These are phyloP conservation scores for Leishmania mexicana DNA, from an alignment of 208 protist genomes.

Conservation along the genomic window DNA sequence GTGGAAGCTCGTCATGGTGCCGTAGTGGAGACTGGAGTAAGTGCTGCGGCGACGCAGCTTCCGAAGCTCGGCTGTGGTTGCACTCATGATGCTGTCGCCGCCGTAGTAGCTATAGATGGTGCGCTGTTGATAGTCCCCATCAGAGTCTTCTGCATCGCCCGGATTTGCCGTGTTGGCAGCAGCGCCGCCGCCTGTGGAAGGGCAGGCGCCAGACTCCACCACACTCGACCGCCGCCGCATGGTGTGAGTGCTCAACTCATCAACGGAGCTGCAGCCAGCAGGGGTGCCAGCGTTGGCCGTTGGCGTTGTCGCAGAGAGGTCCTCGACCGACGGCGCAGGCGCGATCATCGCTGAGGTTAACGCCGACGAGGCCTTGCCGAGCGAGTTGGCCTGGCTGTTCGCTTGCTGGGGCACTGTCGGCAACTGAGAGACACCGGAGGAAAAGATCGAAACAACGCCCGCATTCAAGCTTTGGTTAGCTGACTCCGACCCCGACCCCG, in stretches of 20 bases:
- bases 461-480: not conserved
- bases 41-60: conserved; percentile 28
- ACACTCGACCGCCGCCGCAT: not conserved
- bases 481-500: not conserved
- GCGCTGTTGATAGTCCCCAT: conserved; percentile 9
- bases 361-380: conserved; percentile 1
- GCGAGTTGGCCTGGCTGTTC: not conserved
- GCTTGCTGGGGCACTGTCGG: not conserved
- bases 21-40: conserved; percentile 36
- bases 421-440: conserved; percentile 4
- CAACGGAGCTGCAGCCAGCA: conserved; percentile 4
- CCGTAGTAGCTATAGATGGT: conserved; percentile 16
- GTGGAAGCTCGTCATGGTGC: conserved; percentile 30
- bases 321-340: conserved; percentile 7
- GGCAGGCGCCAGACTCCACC: not conserved
- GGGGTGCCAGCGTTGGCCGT: not conserved
- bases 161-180: not conserved
- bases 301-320: conserved; percentile 6
- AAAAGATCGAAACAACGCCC: not conserved
- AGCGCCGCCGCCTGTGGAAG: not conserved
- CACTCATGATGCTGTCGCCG: conserved; percentile 14
- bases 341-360: conserved; percentile 9
- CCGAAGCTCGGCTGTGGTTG: conserved; percentile 28
- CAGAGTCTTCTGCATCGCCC: conserved; percentile 4
- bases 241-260: conserved; percentile 12